A percentile compares a stretch with the other conserved stretches of the same genome.
Evolutionary conservation across 306 rosid genomes (phyloP).

Genomic region (Prosopis cineraria): DNA sequence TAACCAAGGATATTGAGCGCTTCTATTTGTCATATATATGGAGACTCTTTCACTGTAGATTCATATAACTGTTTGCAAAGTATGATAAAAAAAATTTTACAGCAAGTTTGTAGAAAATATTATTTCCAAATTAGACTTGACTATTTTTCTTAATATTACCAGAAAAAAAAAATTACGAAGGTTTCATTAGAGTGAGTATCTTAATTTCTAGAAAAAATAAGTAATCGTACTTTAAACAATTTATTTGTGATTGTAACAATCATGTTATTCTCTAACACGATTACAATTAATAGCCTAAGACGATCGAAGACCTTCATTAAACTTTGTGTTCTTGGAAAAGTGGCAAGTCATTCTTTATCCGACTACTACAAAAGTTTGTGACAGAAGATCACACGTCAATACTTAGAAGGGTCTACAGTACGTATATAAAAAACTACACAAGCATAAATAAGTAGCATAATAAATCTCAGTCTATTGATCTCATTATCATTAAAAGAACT

Average conservation of each 20-base stretch:
- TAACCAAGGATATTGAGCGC: background rate
- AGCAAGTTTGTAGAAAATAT: background rate
- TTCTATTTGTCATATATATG: background rate
- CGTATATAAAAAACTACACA: background rate
- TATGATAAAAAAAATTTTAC: background rate
- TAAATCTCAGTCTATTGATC: background rate
- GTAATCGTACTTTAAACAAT: background rate
- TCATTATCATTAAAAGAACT: background rate
- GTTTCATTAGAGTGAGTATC: background rate
- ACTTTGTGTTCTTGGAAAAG: slow-evolving; percentile 56
- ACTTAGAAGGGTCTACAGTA: slow-evolving; percentile 37
- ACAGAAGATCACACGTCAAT: slow-evolving; percentile 54
- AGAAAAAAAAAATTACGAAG: background rate
- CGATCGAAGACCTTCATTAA: slow-evolving; percentile 54
- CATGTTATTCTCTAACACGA: background rate
- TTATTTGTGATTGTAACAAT: background rate
- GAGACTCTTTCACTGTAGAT: background rate
- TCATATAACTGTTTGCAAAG: background rate
- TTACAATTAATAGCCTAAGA: slow-evolving; percentile 2
- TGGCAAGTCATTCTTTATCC: slow-evolving; percentile 70
- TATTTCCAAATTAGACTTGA: background rate
- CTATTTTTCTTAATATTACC: background rate
- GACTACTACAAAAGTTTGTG: slow-evolving; percentile 66
- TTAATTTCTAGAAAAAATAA: background rate
- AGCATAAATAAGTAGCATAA: background rate